These are phyloP conservation scores for Monosporascus sp. DNA, from an alignment of 2,329 filamentous ascomycete species.

Conservation along the genomic window DNA sequence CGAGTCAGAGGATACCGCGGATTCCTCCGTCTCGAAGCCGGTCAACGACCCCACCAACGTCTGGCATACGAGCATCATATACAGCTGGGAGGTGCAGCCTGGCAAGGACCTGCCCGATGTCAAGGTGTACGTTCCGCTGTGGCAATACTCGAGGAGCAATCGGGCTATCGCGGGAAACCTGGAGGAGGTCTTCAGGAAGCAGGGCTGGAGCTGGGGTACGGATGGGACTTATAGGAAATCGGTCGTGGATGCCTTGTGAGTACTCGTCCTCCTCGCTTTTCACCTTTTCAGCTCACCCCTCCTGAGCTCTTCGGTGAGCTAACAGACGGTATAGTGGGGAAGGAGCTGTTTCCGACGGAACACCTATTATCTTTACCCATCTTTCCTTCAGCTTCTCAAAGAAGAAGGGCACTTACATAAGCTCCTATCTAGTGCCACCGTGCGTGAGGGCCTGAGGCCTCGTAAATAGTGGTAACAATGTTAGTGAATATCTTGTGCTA, in stretches of 20 bases:
- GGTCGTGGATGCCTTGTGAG: neutral
- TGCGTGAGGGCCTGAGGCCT: neutral
- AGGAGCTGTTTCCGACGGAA: neutral
- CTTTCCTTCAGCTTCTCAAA: neutral
- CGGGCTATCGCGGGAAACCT: neutral
- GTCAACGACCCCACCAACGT: slow-evolving; percentile 6
- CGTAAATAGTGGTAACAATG: neutral
- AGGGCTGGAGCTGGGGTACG: neutral
- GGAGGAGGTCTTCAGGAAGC: neutral
- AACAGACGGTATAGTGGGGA: neutral
- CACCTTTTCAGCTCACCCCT: neutral
- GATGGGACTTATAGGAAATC: neutral
- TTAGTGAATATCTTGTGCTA: neutral
- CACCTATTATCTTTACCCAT: neutral
- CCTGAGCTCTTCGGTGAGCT: neutral
- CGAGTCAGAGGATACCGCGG: slow-evolving; percentile 12
- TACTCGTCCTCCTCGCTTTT: neutral
- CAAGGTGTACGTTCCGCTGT: slow-evolving; percentile 22
- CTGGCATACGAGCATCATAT: slow-evolving; percentile 10
- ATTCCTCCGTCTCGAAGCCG: neutral
- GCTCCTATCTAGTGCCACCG: neutral
- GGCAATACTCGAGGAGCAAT: slow-evolving; percentile 9
- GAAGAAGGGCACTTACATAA: neutral
- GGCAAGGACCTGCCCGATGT: slow-evolving; percentile 16
- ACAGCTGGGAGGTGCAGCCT: slow-evolving; percentile 22